Base-by-base conservation (phyloP, 306 rosid species). In the Glycyrrhiza uralensis region DNA sequence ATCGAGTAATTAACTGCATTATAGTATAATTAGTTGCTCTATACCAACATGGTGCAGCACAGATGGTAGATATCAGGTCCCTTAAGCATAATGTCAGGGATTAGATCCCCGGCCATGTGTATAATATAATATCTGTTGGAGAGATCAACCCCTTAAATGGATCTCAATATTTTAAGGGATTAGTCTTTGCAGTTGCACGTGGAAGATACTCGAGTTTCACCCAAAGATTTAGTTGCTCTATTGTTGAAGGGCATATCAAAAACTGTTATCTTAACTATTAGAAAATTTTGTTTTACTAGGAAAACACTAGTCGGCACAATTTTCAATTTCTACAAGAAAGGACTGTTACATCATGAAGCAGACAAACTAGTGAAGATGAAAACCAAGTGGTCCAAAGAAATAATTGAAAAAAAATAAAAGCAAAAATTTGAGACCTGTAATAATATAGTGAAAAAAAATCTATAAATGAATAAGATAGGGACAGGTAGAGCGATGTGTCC, bases 401-500 rank as follows among this genome's bases (percentile, higher is more conserved):
- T 26, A 81, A 29, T 75, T 57, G 54, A 26, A 36, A 66, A 14
- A 35, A 29, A 57, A n/a, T n/a, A n/a, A n/a, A n/a, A n/a, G n/a
- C n/a, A 69, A 76, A 69, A 36, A 19, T 5, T 22, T 12, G 52
- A 46, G 68, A 30, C 54, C 14, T 28, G 17, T 13, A 71, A 61
- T 24, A 65, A n/a, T 71, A 65, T 10, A 71, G 63, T 3, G 61
- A 33, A 62, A 70, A 33, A 62, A 70, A 75, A 75, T 79, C 75
- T 76, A 52, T 23, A 36, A 66, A 23, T 22, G 56, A 79, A 71
- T 23, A 4, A 78, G 60, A 67, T 72, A 35, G 35, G 1, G 79
- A 81, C 80, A 54, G 73, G 69, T 66, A 70, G n/a, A n/a, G 78
- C 80, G 89, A 77, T 90, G 44, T 66, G 73, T 83, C 81, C 96